These are phyloP conservation scores for Acanthamoeba culbertsoni DNA, from an alignment of 208 protist genomes.

Conservation along the genomic window DNA sequence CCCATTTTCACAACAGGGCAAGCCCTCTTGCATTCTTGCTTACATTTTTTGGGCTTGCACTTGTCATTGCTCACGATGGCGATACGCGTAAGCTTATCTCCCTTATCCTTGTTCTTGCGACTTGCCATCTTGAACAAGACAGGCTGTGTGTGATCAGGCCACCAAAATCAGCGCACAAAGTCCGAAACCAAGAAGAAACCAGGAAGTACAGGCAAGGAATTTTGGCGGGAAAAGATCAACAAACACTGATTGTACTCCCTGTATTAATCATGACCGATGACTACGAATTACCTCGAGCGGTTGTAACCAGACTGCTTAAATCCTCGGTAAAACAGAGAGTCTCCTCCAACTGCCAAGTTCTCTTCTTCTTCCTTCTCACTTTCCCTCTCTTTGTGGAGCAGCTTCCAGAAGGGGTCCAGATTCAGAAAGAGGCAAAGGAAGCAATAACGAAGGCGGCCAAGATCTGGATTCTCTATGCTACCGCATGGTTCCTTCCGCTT, in stretches of 20 bases:
- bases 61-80: conserved; percentile 97
- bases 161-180: too few species aligned
- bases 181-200: not conserved
- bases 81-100: conserved; percentile 96
- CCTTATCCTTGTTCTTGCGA: conserved; percentile 48
- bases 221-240: not conserved
- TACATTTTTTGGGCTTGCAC: conserved; percentile 99
- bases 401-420: conserved; percentile 46
- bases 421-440: conserved; percentile 50
- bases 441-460: conserved; percentile 41
- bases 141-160: too few species aligned
- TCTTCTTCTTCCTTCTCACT: not conserved
- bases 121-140: conserved; percentile 8
- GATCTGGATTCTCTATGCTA: conserved; percentile 55
- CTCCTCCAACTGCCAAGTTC: not conserved
- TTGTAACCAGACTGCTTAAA: conserved; percentile 4
- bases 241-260: not conserved
- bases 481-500: too few species aligned
- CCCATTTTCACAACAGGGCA: conserved; percentile 97
- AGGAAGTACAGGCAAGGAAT: not conserved
- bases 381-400: not conserved
- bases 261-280: conserved; percentile 6
- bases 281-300: conserved; percentile 25
- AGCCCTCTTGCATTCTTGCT: conserved; percentile 97
- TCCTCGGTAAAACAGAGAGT: not conserved